A percentile compares a stretch with the other conserved stretches of the same genome.
phyloP scores from a whole-genome alignment of 192 early-diverging fungal genomes.

The Coemansia sp. region DNA sequence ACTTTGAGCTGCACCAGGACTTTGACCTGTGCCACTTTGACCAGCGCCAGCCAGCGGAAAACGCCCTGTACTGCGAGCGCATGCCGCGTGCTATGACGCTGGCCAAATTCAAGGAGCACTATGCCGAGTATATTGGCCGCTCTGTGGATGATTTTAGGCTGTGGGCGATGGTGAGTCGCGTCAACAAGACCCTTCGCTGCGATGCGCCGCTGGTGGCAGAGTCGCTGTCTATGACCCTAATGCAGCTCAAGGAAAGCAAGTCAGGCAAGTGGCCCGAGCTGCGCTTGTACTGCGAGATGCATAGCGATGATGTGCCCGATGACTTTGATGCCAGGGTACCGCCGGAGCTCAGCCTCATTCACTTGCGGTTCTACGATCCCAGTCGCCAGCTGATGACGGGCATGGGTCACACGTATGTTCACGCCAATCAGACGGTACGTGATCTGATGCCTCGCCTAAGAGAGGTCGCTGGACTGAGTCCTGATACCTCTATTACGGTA shows the following conservation, averaged over 20 bases:
- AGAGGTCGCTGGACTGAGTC: conserved; percentile 56
- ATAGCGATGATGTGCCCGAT: conserved; percentile 10
- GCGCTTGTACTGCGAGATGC: conserved; percentile 56
- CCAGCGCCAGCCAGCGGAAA: conserved; percentile 43
- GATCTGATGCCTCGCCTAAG: conserved; percentile 61
- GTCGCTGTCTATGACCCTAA: conserved; percentile 24
- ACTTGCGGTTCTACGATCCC: conserved; percentile 85
- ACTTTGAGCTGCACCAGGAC: conserved; percentile 69
- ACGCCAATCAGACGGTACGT: conserved; percentile 54
- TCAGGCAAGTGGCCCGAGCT: conserved; percentile 40
- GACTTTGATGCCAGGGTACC: conserved; percentile 10
- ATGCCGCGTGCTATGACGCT: conserved; percentile 35
- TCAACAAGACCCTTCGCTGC: conserved; percentile 88
- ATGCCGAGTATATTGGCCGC: conserved; percentile 53
- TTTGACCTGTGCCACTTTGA: conserved; percentile 86
- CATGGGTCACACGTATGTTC: conserved; percentile 57
- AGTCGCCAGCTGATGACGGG: conserved; percentile 58
- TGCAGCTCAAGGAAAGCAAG: conserved; percentile 34
- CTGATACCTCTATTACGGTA: conserved; percentile 59
- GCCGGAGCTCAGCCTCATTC: conserved; percentile 59
- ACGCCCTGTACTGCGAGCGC: conserved; percentile 35
- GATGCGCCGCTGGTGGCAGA: conserved; percentile 59
- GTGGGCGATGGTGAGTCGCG: conserved; percentile 84
- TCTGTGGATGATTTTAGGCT: conserved; percentile 63
- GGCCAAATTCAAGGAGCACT: conserved; percentile 52